Percentiles rank a stretch among this genome's conserved stretches.
phyloP scores from a whole-genome alignment of 139 green algal species.

The Astrephomene gubernaculifera region DNA sequence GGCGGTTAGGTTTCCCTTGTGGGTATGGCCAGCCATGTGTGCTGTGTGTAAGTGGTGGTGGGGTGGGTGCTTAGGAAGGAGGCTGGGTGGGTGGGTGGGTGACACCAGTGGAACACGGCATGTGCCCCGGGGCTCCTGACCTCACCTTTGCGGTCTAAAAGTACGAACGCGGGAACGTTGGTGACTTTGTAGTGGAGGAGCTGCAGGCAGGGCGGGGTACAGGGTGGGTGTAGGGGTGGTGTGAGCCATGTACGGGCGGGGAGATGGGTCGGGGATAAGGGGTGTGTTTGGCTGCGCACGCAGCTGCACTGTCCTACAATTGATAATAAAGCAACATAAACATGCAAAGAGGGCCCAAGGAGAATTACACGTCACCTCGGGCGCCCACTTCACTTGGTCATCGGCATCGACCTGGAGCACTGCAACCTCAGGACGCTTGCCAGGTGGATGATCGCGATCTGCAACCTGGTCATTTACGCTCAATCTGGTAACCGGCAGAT shows the following conservation, averaged over 20 bases:
- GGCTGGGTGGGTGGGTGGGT: background rate
- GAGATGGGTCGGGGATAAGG: background rate
- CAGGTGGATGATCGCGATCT: background rate
- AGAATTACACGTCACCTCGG: background rate
- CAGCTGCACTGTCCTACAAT: background rate
- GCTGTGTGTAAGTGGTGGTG: too few relatives aligned
- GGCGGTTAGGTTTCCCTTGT: background rate
- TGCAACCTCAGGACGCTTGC: background rate
- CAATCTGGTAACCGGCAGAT: background rate
- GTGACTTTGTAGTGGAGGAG: constrained; percentile 11
- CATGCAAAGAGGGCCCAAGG: background rate
- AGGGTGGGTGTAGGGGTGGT: background rate
- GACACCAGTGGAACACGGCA: background rate
- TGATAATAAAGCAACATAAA: background rate
- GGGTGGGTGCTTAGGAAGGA: too few relatives aligned
- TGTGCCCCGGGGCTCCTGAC: background rate
- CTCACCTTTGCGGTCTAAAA: background rate
- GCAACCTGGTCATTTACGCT: background rate
- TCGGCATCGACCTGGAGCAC: background rate
- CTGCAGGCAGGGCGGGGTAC: background rate
- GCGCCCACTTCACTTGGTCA: background rate
- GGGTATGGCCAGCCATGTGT: too few relatives aligned
- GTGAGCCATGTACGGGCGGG: background rate
- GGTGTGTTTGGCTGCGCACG: background rate
- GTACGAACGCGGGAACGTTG: background rate